Evolutionary conservation across 1,284 basidiomycete species (phyloP), one percentile per base, ranked within the genome.

Genomic region (Tetrapyrgos nigripes): DNA sequence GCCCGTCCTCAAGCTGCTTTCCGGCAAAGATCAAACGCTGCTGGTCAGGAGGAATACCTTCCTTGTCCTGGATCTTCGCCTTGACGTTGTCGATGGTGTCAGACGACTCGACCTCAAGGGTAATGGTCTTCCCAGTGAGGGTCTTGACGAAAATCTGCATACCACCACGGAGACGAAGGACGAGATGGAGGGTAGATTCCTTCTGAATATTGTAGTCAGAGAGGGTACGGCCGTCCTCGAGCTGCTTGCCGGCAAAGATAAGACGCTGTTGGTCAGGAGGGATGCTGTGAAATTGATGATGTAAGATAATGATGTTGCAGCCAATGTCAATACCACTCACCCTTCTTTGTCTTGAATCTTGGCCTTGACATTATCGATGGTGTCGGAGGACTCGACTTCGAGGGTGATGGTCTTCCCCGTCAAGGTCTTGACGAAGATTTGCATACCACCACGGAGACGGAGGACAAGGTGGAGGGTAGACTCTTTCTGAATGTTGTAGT

Each of bases 1-100:
- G 82, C 24, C 86, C 87, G 67, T 89, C 87, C 75, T 88, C 86
- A 27, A 88, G 78, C 77, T 90, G 87, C 79, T 91, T 90, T 46
- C 88, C 88, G 24, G 89, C 89, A 59, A 91, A 91, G 74, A 91
- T 87, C 70, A 77, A 81, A 73, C 83, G 90, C 79, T 78, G 91
- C 80, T 85, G 91, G 77, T 82, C 91, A 67, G 80, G 91, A 72
- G 85, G 91, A 67, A 83, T 83, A 76, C 87, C 87, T 71, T 82
- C 80, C 73, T 83, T 81, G 72, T 81, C 80, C 69, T 82, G 79
- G 65, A 82, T 80, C 72, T 79, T 81, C 62, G 78, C 73, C 74
- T 81, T 80, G 70, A 82, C 79, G 63, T 83, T 83, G 76, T 84
- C 81, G 66, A 85, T 84, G 51, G 84, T 84, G 73, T 85, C 83